phyloP scores from a whole-genome alignment of 208 protist species.

The Wallacemonas rigidus region DNA sequence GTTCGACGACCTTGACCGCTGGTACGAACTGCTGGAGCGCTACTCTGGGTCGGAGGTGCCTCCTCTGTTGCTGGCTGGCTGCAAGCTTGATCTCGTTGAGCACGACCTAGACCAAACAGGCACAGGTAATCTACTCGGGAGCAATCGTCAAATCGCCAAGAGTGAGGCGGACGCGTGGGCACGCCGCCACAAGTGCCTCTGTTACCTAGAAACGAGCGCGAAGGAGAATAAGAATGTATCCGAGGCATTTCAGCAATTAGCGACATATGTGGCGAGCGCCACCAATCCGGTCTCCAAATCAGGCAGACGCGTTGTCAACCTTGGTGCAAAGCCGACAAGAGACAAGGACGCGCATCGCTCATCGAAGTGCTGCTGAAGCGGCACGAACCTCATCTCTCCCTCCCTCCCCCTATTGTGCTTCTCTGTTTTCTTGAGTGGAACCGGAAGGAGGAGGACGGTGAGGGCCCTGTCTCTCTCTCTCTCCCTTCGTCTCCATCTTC shows the following conservation, averaged over 20 bases:
- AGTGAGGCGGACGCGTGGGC: conserved; percentile 88
- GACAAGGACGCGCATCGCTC: conserved; percentile 22
- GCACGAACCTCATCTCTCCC: not conserved
- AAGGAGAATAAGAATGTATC: conserved; percentile 90
- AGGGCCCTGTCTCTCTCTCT: not conserved
- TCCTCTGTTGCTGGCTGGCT: conserved; percentile 83
- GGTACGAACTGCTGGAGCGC: conserved; percentile 71
- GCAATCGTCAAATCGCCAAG: conserved; percentile 70
- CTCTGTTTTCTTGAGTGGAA: not conserved
- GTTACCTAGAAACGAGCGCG: conserved; percentile 88
- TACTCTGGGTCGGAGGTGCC: conserved; percentile 60
- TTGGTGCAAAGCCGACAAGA: conserved; percentile 3
- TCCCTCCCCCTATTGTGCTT: not conserved
- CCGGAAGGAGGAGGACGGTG: no score
- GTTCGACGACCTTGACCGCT: conserved; percentile 89
- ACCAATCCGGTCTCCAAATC: conserved; percentile 33
- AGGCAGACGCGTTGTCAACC: conserved; percentile 17
- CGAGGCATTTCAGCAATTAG: conserved; percentile 82
- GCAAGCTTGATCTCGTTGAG: conserved; percentile 85
- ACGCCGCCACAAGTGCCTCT: conserved; percentile 65
- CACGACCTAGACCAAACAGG: conserved; percentile 42
- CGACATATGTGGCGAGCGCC: conserved; percentile 64
- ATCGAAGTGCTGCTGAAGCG: conserved; percentile 19
- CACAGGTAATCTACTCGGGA: conserved; percentile 75
- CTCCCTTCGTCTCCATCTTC: conserved; percentile 17